A percentile compares a stretch with the other conserved stretches of the same genome.
Conservation (phyloP, 345 rosid genomes). For the Theobroma cacao region DNA sequence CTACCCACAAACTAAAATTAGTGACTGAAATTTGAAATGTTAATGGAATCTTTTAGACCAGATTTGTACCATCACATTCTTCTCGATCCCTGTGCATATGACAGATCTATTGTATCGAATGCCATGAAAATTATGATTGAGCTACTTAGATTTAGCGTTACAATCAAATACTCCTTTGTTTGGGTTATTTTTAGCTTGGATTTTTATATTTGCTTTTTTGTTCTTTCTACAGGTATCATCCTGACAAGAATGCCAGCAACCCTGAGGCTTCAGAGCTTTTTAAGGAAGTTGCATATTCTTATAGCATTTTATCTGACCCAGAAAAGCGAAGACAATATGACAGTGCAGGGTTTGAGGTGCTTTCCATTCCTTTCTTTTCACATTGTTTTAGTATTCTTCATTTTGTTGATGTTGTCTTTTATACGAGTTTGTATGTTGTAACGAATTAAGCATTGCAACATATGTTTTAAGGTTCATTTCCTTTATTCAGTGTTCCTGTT, state of each 20-base stretch:
- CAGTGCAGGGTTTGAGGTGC: conserved; percentile 94
- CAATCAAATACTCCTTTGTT: conserved; percentile 3
- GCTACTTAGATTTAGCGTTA: background rate
- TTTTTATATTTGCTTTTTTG: background rate
- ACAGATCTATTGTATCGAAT: background rate
- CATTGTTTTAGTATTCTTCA: background rate
- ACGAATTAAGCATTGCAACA: background rate
- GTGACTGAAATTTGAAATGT: background rate
- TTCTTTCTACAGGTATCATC: conserved; percentile 73
- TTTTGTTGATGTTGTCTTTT: background rate
- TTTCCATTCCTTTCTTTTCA: conserved; percentile 1
- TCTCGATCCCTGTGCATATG: background rate
- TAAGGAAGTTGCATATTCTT: conserved; percentile 97
- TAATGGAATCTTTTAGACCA: background rate
- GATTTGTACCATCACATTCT: background rate
- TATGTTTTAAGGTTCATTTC: background rate
- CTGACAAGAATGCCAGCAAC: conserved; percentile 91
- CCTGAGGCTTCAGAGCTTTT: conserved; percentile 96
- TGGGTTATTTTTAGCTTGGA: background rate
- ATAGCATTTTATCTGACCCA: conserved; percentile 95
- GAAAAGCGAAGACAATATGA: conserved; percentile 98
- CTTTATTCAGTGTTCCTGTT: background rate
- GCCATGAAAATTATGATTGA: background rate
- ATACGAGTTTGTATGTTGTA: background rate
- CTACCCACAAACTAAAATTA: background rate